Percentiles rank a stretch among this genome's conserved stretches.
Conservation (phyloP, 768 basidiomycete species). For the Boletus bicolor region DNA sequence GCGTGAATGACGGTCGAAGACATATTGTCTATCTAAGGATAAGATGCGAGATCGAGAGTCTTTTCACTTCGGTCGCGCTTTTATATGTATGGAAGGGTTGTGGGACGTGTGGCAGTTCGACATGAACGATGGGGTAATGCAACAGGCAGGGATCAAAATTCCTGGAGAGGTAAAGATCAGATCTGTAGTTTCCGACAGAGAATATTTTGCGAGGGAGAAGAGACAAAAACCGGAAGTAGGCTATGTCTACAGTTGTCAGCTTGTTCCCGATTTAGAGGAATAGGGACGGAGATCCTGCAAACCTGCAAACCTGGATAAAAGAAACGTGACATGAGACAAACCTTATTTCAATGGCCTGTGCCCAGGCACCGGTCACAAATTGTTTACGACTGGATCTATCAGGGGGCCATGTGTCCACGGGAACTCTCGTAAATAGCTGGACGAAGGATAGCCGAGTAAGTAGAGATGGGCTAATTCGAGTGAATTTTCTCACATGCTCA, state of each 20-base stretch:
- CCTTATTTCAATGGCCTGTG: slow-evolving; percentile 23
- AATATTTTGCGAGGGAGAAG: slow-evolving; percentile 14
- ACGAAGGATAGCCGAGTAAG: slow-evolving; percentile 15
- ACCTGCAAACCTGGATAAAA: slow-evolving; percentile 26
- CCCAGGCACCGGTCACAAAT: slow-evolving; percentile 24
- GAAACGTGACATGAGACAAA: slow-evolving; percentile 32
- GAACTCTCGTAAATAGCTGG: slow-evolving; percentile 12
- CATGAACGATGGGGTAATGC: slow-evolving; percentile 18
- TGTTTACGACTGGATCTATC: slow-evolving; percentile 6
- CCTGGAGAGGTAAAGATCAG: slow-evolving; percentile 16
- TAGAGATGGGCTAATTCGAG: slow-evolving; percentile 11
- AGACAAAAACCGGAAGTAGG: slow-evolving; percentile 15
- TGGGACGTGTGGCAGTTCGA: slow-evolving; percentile 15
- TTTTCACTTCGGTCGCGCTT: slow-evolving; percentile 4
- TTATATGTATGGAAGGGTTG: slow-evolving; percentile 25
- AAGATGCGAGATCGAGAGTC: slow-evolving; percentile 4
- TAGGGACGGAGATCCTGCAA: slow-evolving; percentile 23
- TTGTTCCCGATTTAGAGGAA: slow-evolving; percentile 22
- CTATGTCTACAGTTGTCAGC: slow-evolving; percentile 8
- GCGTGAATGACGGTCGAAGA: slow-evolving; percentile 16
- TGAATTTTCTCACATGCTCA: slow-evolving; percentile 22
- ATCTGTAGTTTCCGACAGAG: slow-evolving; percentile 21
- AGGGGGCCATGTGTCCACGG: slow-evolving; percentile 16
- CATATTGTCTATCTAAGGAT: slow-evolving; percentile 10
- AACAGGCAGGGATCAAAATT: slow-evolving; percentile 9